phyloP scores from a whole-genome alignment of 257 asterid genomes.

The Fraxinus quadrangulata region DNA sequence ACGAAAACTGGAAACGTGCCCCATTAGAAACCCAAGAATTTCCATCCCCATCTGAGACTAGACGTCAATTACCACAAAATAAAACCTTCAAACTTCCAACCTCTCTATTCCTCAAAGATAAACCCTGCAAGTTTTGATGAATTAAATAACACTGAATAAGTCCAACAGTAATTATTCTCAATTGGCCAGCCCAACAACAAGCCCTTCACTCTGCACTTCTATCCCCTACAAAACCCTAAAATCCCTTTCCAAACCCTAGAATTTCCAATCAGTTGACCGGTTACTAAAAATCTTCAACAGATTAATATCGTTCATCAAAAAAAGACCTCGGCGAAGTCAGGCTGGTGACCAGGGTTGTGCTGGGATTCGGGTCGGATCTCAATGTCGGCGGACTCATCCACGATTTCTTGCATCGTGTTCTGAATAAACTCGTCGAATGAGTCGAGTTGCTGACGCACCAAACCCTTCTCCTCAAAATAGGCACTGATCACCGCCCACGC shows the following conservation, averaged over 20 bases:
- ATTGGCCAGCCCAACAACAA: background rate
- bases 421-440: constrained; percentile 96
- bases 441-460: constrained; percentile 93
- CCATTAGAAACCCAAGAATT: background rate
- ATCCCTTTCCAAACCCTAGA: constrained; percentile 28
- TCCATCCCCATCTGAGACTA: background rate
- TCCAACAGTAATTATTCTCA: background rate
- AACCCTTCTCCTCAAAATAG: constrained; percentile 91
- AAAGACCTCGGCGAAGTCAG: constrained; percentile 86
- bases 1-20: background rate
- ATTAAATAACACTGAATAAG: background rate
- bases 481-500: constrained; percentile 99
- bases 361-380: constrained; percentile 98
- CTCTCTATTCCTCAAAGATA: background rate
- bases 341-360: constrained; percentile 89
- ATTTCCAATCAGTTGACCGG: constrained; percentile 6
- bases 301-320: background rate
- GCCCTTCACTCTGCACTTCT: background rate
- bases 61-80: background rate
- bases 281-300: constrained; percentile 1
- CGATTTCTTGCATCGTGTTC: constrained; percentile 98
- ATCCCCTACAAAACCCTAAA: background rate
- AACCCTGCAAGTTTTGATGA: background rate
- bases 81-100: background rate
- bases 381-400: constrained; percentile 87